Evolutionary conservation across 352 stramenopile genomes (phyloP).

Genomic region (Phytopythium boreale): DNA sequence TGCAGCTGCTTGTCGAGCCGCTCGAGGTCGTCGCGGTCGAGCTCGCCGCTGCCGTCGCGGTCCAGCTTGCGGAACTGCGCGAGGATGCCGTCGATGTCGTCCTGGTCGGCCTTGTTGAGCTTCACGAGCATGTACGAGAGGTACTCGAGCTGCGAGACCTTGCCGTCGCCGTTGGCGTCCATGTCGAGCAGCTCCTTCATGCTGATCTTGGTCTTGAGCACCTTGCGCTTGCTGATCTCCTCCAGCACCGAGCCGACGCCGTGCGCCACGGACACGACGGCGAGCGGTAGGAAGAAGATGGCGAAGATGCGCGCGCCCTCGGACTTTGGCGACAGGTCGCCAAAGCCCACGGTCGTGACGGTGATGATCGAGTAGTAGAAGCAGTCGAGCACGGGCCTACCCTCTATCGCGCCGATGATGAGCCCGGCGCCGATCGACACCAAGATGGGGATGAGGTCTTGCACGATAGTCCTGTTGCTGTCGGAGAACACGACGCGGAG

Average conservation of each 20-base stretch:
- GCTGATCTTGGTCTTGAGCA: slow-evolving; percentile 71
- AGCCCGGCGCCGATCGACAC: slow-evolving; percentile 50
- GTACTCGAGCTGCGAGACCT: slow-evolving; percentile 68
- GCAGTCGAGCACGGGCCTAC: slow-evolving; percentile 74
- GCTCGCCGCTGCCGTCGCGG: slow-evolving; percentile 57
- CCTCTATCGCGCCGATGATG: slow-evolving; percentile 54
- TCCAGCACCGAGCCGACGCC: slow-evolving; percentile 67
- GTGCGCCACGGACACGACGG: slow-evolving; percentile 63
- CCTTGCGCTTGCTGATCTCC: slow-evolving; percentile 46
- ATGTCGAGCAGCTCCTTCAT: slow-evolving; percentile 73
- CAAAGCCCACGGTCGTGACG: slow-evolving; percentile 88
- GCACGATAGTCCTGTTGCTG: slow-evolving; percentile 49
- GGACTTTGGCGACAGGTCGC: slow-evolving; percentile 69
- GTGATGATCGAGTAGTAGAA: slow-evolving; percentile 92
- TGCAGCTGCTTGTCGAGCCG: slow-evolving; percentile 56
- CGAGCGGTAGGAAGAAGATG: slow-evolving; percentile 82
- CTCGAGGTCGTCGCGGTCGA: slow-evolving; percentile 66
- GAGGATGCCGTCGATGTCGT: slow-evolving; percentile 62
- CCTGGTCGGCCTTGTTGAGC: slow-evolving; percentile 63
- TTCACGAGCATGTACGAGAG: slow-evolving; percentile 74
- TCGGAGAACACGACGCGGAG: slow-evolving; percentile 39
- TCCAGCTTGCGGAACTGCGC: slow-evolving; percentile 66
- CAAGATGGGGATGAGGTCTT: slow-evolving; percentile 39
- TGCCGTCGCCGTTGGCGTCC: slow-evolving; percentile 62
- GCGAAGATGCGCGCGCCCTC: slow-evolving; percentile 62